A percentile compares a stretch with the other conserved stretches of the same genome.
Evolutionary conservation across 345 rosid species (phyloP).

Genomic region (Dipteronia dyeriana): DNA sequence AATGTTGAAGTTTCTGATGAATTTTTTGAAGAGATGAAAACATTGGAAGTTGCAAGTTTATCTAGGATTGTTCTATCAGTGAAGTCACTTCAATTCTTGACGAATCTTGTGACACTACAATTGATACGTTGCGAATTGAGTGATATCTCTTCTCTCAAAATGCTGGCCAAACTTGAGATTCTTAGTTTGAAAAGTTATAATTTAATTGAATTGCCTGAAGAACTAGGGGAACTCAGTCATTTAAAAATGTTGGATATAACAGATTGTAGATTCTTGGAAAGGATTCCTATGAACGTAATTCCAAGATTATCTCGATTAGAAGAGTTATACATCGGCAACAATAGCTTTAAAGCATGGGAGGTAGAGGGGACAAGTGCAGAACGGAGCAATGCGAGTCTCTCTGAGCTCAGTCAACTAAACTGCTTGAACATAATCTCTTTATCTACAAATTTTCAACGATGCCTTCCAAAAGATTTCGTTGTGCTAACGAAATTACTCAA

Average conservation of each 20-base stretch:
- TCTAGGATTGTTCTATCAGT: too few relatives aligned
- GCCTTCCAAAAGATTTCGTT: background rate
- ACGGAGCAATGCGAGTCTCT: background rate
- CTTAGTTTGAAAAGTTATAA: background rate
- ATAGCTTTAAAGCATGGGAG: background rate
- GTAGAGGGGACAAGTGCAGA: background rate
- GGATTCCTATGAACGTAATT: background rate
- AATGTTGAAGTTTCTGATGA: too few relatives aligned
- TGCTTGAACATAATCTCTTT: background rate
- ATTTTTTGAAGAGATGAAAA: too few relatives aligned
- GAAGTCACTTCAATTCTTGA: background rate
- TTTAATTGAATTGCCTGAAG: background rate
- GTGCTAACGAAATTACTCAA: background rate
- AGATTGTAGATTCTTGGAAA: background rate
- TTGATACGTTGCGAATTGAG: background rate
- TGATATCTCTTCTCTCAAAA: background rate
- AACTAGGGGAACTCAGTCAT: background rate
- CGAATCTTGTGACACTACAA: background rate
- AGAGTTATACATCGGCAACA: background rate
- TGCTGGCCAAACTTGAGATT: constrained; percentile 4
- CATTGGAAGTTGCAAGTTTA: too few relatives aligned
- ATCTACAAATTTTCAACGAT: too few relatives aligned
- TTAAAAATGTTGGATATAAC: constrained; percentile 5
- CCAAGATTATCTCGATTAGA: background rate
- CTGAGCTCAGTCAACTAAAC: background rate